Conservation (phyloP, 768 basidiomycete species). For the Termitomyces sp. region DNA sequence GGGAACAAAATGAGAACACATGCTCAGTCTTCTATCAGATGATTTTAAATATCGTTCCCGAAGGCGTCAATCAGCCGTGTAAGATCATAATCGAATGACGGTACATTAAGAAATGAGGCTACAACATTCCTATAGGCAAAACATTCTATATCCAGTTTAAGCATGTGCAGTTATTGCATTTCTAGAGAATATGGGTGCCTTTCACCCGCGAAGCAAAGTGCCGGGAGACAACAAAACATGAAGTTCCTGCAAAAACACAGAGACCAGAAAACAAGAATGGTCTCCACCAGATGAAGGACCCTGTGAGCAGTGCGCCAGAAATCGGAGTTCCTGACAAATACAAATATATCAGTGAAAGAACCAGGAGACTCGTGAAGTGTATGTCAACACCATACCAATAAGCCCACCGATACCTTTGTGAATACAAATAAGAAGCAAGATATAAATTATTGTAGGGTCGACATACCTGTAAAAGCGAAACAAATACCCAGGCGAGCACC, state of each 20-base stretch:
- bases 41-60: constrained; percentile 17
- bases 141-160: background rate
- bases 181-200: constrained; percentile 19
- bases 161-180: background rate
- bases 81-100: background rate
- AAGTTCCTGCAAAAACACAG: constrained; percentile 5
- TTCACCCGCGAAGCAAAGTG: constrained; percentile 15
- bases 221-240: constrained; percentile 17
- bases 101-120: background rate
- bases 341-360: background rate
- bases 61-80: constrained; percentile 12
- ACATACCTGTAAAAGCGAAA: constrained; percentile 36
- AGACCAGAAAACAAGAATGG: constrained; percentile 17
- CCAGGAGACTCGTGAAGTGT: background rate
- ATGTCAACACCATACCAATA: background rate
- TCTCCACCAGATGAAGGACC: constrained; percentile 16
- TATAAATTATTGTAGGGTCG: background rate
- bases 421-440: background rate
- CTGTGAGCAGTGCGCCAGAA: constrained; percentile 43
- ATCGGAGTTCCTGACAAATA: constrained; percentile 36
- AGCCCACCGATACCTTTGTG: constrained; percentile 4
- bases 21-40: no score
- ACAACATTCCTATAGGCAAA: background rate
- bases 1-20: no score
- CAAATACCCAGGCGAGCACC: constrained; percentile 44